Percentiles rank a stretch among this genome's conserved stretches.
Conservation (phyloP, 1,284 basidiomycete genomes). For the Trichosporon asahii region DNA sequence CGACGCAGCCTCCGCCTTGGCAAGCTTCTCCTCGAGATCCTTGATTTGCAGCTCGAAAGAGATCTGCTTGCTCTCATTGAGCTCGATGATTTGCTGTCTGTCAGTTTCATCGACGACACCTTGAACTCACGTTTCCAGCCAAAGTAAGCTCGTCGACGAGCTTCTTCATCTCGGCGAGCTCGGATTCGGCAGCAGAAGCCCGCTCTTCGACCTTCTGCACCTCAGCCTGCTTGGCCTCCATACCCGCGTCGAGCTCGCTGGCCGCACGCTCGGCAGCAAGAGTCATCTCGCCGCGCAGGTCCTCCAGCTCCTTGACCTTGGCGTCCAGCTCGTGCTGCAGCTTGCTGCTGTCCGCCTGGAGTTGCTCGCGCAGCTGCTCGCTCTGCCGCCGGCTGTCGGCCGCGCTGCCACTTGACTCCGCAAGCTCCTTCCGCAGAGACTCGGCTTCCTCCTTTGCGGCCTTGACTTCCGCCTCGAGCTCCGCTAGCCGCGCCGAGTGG, state of each 20-base stretch:
- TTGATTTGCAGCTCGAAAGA: slow-evolving; percentile 70
- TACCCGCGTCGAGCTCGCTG: slow-evolving; percentile 50
- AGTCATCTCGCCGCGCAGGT: slow-evolving; percentile 44
- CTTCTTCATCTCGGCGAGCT: slow-evolving; percentile 39
- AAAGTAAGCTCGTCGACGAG: slow-evolving; percentile 47
- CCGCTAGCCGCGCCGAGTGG: slow-evolving; percentile 12
- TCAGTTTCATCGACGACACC: slow-evolving; percentile 11
- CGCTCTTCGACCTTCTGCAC: slow-evolving; percentile 42
- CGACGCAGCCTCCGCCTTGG: slow-evolving; percentile 20
- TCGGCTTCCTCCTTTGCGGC: slow-evolving; percentile 34
- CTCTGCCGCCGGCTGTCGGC: slow-evolving; percentile 36
- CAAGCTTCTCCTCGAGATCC: slow-evolving; percentile 58
- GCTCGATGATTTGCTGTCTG: slow-evolving; percentile 76
- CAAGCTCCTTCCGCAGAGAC: slow-evolving; percentile 33
- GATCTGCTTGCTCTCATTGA: slow-evolving; percentile 78
- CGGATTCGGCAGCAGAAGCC: slow-evolving; percentile 40
- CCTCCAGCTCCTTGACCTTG: slow-evolving; percentile 37
- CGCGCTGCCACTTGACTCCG: slow-evolving; percentile 42
- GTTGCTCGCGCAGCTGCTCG: slow-evolving; percentile 40
- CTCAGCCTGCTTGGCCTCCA: slow-evolving; percentile 49
- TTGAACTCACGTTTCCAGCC: slow-evolving; percentile 43
- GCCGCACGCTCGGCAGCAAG: slow-evolving; percentile 41
- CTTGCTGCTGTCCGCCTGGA: slow-evolving; percentile 36
- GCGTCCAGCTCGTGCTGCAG: slow-evolving; percentile 31
- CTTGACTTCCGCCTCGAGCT: slow-evolving; percentile 37